Percentiles rank a stretch among this genome's conserved stretches.
Conservation (phyloP, 2,329 filamentous ascomycete genomes). For the Exophiala viscosa region DNA sequence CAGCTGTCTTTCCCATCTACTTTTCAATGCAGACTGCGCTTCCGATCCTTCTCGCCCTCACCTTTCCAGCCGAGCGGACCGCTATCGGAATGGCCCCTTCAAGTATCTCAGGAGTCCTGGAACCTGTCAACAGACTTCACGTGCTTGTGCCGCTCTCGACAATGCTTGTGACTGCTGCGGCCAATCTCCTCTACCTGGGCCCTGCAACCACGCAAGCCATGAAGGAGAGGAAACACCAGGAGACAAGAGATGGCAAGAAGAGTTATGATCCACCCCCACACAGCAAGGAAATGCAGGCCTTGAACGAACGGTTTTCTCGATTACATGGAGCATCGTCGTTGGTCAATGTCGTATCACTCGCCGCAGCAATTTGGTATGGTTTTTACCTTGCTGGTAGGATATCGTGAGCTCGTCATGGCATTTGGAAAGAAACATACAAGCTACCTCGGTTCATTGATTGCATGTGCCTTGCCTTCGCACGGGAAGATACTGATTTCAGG, state of each 20-base stretch:
- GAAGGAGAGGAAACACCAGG: slow-evolving; percentile 73
- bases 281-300: slow-evolving; percentile 73
- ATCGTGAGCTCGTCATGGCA: slow-evolving; percentile 34
- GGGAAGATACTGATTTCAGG: no score
- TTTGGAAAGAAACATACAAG: no score
- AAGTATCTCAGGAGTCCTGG: slow-evolving; percentile 56
- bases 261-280: slow-evolving; percentile 75
- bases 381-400: slow-evolving; percentile 66
- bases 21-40: slow-evolving; percentile 77
- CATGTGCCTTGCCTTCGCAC: no score
- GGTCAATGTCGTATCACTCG: slow-evolving; percentile 68
- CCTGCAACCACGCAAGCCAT: slow-evolving; percentile 74
- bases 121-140: slow-evolving; percentile 57
- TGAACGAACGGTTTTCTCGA: slow-evolving; percentile 75
- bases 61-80: slow-evolving; percentile 64
- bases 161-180: slow-evolving; percentile 66
- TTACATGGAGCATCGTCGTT: slow-evolving; percentile 79
- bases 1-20: slow-evolving; percentile 80
- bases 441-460: no score
- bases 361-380: slow-evolving; percentile 73
- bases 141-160: slow-evolving; percentile 66
- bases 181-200: slow-evolving; percentile 68
- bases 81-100: slow-evolving; percentile 35
- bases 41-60: slow-evolving; percentile 70
- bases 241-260: slow-evolving; percentile 84